Percentiles rank a stretch among this genome's conserved stretches.
Conservation (phyloP, 768 basidiomycete species). For the Mycena pura region DNA sequence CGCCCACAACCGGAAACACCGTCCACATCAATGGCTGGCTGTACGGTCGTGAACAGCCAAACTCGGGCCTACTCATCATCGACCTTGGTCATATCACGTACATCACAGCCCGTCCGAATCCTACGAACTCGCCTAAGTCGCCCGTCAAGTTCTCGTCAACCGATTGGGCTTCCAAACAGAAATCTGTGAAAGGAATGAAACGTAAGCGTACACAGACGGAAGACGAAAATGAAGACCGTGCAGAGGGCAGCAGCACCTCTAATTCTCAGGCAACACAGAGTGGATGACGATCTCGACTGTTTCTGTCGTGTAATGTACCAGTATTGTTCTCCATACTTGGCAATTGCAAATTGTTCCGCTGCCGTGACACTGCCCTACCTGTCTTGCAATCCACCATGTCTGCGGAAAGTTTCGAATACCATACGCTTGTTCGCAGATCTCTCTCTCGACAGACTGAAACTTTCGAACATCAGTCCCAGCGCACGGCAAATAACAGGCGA, state of each 20-base stretch:
- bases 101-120: neutral
- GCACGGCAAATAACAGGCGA: neutral
- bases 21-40: no score
- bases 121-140: neutral
- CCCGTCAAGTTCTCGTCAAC: neutral
- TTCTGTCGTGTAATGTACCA: no score
- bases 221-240: no score
- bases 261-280: no score
- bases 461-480: neutral
- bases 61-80: neutral
- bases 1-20: no score
- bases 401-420: neutral
- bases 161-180: neutral
- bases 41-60: neutral
- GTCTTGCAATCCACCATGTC: neutral
- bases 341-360: neutral
- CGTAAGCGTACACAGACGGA: no score
- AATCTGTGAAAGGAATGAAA: no score
- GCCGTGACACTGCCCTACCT: neutral
- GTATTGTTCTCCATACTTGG: neutral
- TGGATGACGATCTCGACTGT: no score
- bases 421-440: neutral
- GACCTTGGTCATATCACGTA: neutral
- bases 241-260: no score
- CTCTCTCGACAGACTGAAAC: neutral